These are phyloP conservation scores for Plenodomus tracheiphilus DNA, from an alignment of 2,329 filamentous ascomycete genomes.

Conservation along the genomic window DNA sequence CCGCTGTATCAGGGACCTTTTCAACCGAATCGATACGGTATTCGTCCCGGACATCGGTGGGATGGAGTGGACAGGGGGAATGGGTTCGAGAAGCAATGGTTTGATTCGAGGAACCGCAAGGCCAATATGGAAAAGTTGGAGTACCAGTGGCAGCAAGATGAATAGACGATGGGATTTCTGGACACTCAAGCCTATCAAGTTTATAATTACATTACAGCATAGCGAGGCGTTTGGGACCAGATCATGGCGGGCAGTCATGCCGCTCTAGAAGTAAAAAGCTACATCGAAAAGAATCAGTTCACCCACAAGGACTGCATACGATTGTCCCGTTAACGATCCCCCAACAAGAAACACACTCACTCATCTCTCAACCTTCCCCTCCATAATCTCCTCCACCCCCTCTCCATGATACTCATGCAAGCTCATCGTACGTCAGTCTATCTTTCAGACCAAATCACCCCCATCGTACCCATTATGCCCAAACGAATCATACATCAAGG, in stretches of 20 bases:
- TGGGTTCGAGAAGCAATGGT: conserved; percentile 91
- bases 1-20: conserved; percentile 79
- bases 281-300: background rate
- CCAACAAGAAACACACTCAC: too few species aligned
- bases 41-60: conserved; percentile 90
- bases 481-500: too few species aligned
- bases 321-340: too few species aligned
- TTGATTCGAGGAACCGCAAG: conserved; percentile 80
- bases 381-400: too few species aligned
- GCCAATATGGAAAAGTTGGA: conserved; percentile 78
- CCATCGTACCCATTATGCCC: too few species aligned
- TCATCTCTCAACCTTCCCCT: too few species aligned
- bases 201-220: background rate
- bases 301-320: too few species aligned
- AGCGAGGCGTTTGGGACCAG: background rate
- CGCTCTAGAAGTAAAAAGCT: background rate
- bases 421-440: too few species aligned
- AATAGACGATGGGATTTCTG: conserved; percentile 50
- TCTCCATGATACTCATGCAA: too few species aligned
- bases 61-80: conserved; percentile 94
- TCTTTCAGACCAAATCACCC: too few species aligned
- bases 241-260: background rate
- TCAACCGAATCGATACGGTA: conserved; percentile 90
- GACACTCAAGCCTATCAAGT: background rate
- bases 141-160: conserved; percentile 97